A percentile compares a stretch with the other conserved stretches of the same genome.
These are phyloP conservation scores for Quercus tomentella DNA, from an alignment of 331 rosid species.

Conservation along the genomic window DNA sequence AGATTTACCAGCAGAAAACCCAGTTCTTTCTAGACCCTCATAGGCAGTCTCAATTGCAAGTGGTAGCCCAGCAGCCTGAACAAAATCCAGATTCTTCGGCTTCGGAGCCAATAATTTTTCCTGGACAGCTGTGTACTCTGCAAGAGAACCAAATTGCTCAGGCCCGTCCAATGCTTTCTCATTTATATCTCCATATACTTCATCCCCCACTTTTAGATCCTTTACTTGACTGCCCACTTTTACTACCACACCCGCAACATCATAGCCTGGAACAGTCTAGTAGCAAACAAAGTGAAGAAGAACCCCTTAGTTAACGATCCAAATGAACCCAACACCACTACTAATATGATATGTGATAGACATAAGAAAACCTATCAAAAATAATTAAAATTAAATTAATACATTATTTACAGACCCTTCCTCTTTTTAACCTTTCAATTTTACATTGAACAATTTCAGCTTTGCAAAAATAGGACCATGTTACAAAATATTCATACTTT, in stretches of 20 bases:
- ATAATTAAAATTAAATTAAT: neutral
- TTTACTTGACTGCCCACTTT: conserved; percentile 75
- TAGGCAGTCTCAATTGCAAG: conserved; percentile 90
- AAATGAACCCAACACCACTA: neutral
- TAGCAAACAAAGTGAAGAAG: conserved; percentile 6
- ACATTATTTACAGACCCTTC: neutral
- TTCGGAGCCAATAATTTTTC: conserved; percentile 74
- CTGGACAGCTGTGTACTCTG: conserved; percentile 92
- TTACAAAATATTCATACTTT: neutral
- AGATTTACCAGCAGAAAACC: conserved; percentile 83
- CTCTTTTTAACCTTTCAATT: neutral
- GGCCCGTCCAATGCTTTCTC: conserved; percentile 94
- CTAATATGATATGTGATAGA: neutral
- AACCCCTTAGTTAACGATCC: neutral
- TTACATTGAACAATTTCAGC: neutral
- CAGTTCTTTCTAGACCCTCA: conserved; percentile 84
- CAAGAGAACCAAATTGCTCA: conserved; percentile 82
- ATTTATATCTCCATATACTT: conserved; percentile 76
- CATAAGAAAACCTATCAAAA: neutral
- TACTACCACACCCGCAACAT: conserved; percentile 84
- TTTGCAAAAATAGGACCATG: neutral
- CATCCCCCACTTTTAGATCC: conserved; percentile 78
- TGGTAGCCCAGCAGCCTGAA: conserved; percentile 81
- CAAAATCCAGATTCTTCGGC: conserved; percentile 75
- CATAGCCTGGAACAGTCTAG: conserved; percentile 96